These are phyloP conservation scores for Aspergillus cavernicola DNA, from an alignment of 495 filamentous ascomycete genomes.

Conservation along the genomic window DNA sequence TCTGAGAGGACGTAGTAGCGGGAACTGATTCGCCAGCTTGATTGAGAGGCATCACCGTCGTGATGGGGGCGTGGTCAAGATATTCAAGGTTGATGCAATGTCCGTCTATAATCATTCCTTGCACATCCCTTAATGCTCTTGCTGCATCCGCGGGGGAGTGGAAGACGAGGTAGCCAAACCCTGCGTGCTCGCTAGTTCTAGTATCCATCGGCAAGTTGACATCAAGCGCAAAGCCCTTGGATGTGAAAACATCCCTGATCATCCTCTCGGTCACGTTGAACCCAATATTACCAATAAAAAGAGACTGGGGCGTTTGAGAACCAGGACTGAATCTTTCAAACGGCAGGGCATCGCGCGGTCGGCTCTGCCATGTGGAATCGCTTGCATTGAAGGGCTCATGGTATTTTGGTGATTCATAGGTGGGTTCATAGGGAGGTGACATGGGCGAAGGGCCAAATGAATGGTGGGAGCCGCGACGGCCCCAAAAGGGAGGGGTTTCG, in stretches of 20 bases:
- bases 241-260: slow-evolving; percentile 71
- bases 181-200: slow-evolving; percentile 77
- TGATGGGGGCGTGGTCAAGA: slow-evolving; percentile 44
- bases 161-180: slow-evolving; percentile 89
- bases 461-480: too few species aligned
- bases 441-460: too few species aligned
- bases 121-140: slow-evolving; percentile 66
- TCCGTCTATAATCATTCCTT: slow-evolving; percentile 72
- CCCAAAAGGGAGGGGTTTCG: too few species aligned
- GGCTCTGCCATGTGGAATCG: not conserved
- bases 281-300: slow-evolving; percentile 90
- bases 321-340: slow-evolving; percentile 14
- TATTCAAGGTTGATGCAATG: slow-evolving; percentile 87
- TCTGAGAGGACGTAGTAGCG: slow-evolving; percentile 1
- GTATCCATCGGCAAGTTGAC: slow-evolving; percentile 83
- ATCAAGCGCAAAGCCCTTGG: slow-evolving; percentile 64
- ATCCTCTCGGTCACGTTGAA: slow-evolving; percentile 74
- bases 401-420: not conserved
- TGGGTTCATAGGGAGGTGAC: too few species aligned
- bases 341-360: not conserved
- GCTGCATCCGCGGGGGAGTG: slow-evolving; percentile 72
- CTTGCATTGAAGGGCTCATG: too few species aligned
- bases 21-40: not conserved
- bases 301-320: slow-evolving; percentile 58
- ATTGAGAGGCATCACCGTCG: not conserved